phyloP scores from a whole-genome alignment of 2,329 filamentous ascomycete genomes.

The Talaromyces sp. region DNA sequence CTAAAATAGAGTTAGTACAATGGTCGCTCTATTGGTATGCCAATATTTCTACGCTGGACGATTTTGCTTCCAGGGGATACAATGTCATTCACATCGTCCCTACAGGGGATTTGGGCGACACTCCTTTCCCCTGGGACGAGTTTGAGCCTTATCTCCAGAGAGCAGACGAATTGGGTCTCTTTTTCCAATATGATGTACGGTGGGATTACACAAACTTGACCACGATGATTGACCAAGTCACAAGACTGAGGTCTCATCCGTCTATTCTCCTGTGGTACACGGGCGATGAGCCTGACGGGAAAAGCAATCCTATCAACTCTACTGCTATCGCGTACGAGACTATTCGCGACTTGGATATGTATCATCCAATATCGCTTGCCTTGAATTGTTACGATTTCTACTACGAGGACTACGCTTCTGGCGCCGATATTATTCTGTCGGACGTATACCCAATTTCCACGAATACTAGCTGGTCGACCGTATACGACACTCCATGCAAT shows the following conservation, averaged over 20 bases:
- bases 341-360: constrained; percentile 56
- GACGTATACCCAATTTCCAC: constrained; percentile 62
- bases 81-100: constrained; percentile 35
- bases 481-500: constrained; percentile 59
- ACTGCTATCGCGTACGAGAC: constrained; percentile 45
- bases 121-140: constrained; percentile 42
- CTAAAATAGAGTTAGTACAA: constrained; percentile 2
- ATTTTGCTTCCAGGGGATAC: constrained; percentile 7
- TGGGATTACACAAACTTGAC: constrained; percentile 43
- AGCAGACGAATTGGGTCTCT: constrained; percentile 47
- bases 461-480: constrained; percentile 54
- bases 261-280: constrained; percentile 51
- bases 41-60: constrained; percentile 11
- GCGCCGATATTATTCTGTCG: constrained; percentile 60
- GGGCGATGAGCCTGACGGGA: constrained; percentile 57
- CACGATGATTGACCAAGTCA: constrained; percentile 34
- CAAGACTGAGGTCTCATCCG: constrained; percentile 24
- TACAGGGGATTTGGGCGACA: constrained; percentile 35
- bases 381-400: constrained; percentile 65
- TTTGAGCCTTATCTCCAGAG: constrained; percentile 44
- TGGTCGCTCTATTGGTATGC: constrained; percentile 16
- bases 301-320: constrained; percentile 54
- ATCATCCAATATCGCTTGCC: constrained; percentile 60
- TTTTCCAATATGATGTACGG: constrained; percentile 51
- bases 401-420: constrained; percentile 55